phyloP scores from a whole-genome alignment of 163 green algal genomes.

The Prototheca cutis region DNA sequence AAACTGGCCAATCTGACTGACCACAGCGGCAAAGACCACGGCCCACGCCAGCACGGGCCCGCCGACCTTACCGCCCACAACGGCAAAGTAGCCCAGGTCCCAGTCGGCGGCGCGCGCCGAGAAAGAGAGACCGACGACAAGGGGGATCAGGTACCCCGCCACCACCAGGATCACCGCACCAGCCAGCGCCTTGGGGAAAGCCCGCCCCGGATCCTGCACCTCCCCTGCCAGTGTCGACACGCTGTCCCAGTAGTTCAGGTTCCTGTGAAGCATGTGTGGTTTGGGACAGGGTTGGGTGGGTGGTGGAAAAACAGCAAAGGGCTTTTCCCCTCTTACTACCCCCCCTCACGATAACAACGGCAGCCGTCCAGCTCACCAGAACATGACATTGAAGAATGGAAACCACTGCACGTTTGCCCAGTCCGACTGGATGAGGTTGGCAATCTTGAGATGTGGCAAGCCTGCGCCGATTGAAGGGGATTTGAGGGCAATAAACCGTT shows the following conservation, averaged over 20 bases:
- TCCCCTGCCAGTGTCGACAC: slow-evolving; percentile 82
- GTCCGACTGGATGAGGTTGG: slow-evolving; percentile 37
- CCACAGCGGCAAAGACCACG: slow-evolving; percentile 72
- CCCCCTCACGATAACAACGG: too few relatives aligned
- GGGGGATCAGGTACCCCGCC: slow-evolving; percentile 75
- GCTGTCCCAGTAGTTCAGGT: slow-evolving; percentile 93
- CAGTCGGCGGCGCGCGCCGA: slow-evolving; percentile 43
- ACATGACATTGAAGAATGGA: slow-evolving; percentile 84
- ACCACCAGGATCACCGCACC: slow-evolving; percentile 70
- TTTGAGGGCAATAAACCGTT: too few relatives aligned
- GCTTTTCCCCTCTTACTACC: too few relatives aligned
- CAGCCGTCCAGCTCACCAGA: slow-evolving; percentile 67
- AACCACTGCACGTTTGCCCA: slow-evolving; percentile 51
- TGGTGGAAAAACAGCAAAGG: not conserved
- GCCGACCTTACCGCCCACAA: slow-evolving; percentile 58
- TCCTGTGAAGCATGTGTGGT: slow-evolving; percentile 43
- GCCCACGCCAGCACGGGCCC: slow-evolving; percentile 73
- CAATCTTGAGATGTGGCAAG: slow-evolving; percentile 25
- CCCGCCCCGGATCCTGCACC: slow-evolving; percentile 61
- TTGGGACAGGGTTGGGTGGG: not conserved
- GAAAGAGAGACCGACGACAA: slow-evolving; percentile 75
- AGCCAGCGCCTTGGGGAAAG: slow-evolving; percentile 76
- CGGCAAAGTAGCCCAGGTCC: slow-evolving; percentile 75
- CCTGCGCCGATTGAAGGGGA: too few relatives aligned
- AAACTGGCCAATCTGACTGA: slow-evolving; percentile 72